Evolutionary conservation across 148 eudicot species (phyloP), one percentile per base, ranked within the genome.

Genomic region (Amaranthus palmeri): DNA sequence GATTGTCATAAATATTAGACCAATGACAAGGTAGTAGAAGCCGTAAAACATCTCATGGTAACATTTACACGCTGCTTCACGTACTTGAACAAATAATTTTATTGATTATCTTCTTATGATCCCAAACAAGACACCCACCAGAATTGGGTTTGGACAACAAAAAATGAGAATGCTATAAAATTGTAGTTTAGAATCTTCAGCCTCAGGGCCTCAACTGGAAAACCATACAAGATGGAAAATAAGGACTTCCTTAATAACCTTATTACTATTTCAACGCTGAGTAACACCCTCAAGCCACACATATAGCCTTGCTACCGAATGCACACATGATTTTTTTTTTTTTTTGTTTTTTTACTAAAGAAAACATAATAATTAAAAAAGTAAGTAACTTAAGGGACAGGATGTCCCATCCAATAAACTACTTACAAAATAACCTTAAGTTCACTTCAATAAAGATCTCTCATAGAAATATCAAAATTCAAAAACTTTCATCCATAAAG

Each of bases 11-110:
- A 51, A 52, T 44, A 44, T 4, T 54, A 60, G 74, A 67, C 17
- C 36, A 73, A 53, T 25, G 36, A 53, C 13, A 50, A 4, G 17
- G 41, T 17, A 44, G 45, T 15, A 65, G 10, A 17, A 18, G 44
- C 5, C 43, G 17, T 52, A 63, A 44, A 47, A 54, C 68, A 62
- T 71, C 46, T 50, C n/a, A 11, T 56, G 63, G 61, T 51, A 69
- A 14, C 48, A 48, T n/a, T 44, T 14, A 14, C 54, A 8, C 9
- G 73, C 17, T 70, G 58, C 25, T 54, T 54, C 7, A n/a, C 12
- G 6, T 54, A 54, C 17, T 4, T 3, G 18, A 54, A n/a, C 7
- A 57, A 18, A 57, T 25, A 57, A 7, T 15, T 17, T 6, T 10
- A 17, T 57, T 57, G 1, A 4, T 18, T 14, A 57, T 17, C 61